phyloP scores from a whole-genome alignment of 345 rosid species.

The Eucalyptus cloeziana region DNA sequence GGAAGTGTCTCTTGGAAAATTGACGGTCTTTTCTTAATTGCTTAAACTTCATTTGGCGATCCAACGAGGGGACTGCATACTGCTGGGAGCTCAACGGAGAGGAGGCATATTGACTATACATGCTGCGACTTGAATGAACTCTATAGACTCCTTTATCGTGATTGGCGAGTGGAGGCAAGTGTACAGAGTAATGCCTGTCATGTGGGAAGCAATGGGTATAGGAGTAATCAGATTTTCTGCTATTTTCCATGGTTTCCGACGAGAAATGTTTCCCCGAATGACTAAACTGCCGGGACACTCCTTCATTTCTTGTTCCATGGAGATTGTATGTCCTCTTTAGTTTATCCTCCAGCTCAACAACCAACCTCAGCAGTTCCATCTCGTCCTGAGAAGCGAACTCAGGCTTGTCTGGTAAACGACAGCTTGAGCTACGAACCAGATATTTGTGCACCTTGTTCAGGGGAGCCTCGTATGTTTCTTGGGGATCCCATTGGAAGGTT shows the following conservation, averaged over 20 bases:
- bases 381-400: neutral
- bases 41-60: constrained; percentile 26
- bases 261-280: neutral
- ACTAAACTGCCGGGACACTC: neutral
- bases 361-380: constrained; percentile 1
- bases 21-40: constrained; percentile 27
- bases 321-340: neutral
- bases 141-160: constrained; percentile 3
- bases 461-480: neutral
- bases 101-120: constrained; percentile 10
- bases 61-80: constrained; percentile 13
- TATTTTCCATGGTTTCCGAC: constrained; percentile 7
- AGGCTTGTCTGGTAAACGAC: neutral
- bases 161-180: neutral
- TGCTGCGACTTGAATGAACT: neutral
- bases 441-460: neutral
- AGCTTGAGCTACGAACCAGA: neutral
- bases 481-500: neutral
- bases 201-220: neutral
- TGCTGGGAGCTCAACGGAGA: constrained; percentile 48
- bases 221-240: neutral
- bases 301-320: neutral
- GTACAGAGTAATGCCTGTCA: neutral
- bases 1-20: constrained; percentile 44
- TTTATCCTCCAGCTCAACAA: neutral